Evolutionary conservation across 176 grass and related monocot genomes (phyloP).

Genomic region (Pontederia crassipes): DNA sequence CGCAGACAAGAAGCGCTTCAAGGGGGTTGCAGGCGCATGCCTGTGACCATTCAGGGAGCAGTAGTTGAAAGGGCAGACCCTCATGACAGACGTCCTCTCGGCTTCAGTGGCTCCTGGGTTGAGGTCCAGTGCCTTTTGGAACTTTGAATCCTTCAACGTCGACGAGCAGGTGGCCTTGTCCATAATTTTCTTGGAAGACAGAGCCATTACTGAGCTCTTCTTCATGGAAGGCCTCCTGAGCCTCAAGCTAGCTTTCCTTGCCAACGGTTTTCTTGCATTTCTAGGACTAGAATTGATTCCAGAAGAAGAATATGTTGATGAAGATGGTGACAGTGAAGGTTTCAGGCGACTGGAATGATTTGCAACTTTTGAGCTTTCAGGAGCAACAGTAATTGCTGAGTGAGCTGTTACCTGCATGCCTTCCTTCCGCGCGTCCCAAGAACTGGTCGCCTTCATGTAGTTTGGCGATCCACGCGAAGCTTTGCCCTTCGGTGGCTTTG

Average conservation of each 20-base stretch:
- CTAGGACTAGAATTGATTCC: background rate
- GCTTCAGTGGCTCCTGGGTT: conserved; percentile 36
- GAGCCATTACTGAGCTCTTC: conserved; percentile 29
- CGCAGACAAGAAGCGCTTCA: conserved; percentile 45
- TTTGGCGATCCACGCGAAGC: conserved; percentile 32
- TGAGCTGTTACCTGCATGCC: conserved; percentile 17
- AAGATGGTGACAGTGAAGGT: too few species aligned
- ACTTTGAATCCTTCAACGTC: conserved; percentile 51
- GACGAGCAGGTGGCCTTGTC: conserved; percentile 62
- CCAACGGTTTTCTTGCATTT: conserved; percentile 2
- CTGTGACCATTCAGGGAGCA: conserved; percentile 70
- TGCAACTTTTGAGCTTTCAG: too few species aligned
- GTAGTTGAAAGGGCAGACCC: conserved; percentile 64
- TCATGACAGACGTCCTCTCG: conserved; percentile 40
- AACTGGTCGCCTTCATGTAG: conserved; percentile 77
- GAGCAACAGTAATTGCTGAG: background rate
- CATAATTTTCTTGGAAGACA: conserved; percentile 38
- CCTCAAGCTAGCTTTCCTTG: conserved; percentile 22
- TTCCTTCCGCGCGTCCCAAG: conserved; percentile 64
- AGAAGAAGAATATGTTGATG: background rate
- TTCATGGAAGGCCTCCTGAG: conserved; percentile 27
- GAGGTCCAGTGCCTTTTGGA: conserved; percentile 49
- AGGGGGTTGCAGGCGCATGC: conserved; percentile 26
- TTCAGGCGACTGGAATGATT: too few species aligned
- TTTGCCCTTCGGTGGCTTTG: background rate